Evolutionary conservation across 164 flowering plant genomes (phyloP).

Genomic region (Stephania yunnanensis): DNA sequence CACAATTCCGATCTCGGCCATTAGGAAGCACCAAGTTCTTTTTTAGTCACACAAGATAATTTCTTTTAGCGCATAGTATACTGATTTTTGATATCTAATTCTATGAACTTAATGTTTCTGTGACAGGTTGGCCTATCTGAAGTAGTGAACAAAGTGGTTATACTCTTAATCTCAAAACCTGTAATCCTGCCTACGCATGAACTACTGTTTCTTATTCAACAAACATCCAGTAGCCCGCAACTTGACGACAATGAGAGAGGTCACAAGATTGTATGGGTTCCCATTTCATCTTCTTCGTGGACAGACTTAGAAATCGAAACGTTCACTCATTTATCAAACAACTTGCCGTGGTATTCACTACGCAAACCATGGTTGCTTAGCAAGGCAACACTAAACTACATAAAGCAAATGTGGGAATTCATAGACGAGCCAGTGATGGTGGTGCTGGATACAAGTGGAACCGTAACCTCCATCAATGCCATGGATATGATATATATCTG

Average conservation of each 20-base stretch:
- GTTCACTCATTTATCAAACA: conserved; percentile 37
- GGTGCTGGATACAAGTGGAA: conserved; percentile 55
- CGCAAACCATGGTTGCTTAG: conserved; percentile 49
- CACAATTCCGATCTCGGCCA: background rate
- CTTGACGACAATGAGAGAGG: conserved; percentile 19
- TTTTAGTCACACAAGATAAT: background rate
- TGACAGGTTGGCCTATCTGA: conserved; percentile 44
- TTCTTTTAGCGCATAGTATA: background rate
- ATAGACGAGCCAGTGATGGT: conserved; percentile 54
- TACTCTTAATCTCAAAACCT: conserved; percentile 61
- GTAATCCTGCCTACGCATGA: conserved; percentile 39
- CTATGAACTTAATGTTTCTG: background rate
- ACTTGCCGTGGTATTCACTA: conserved; percentile 61
- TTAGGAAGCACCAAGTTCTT: background rate
- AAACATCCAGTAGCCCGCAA: conserved; percentile 30
- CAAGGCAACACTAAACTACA: conserved; percentile 34
- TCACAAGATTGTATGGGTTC: conserved; percentile 67
- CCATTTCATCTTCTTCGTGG: conserved; percentile 51
- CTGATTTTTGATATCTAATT: background rate
- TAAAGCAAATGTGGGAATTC: conserved; percentile 45
- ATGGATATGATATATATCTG: conserved; percentile 60
- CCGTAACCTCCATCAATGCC: conserved; percentile 46
- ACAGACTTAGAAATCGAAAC: conserved; percentile 28
- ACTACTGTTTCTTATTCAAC: conserved; percentile 44
- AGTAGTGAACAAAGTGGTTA: conserved; percentile 48